Evolutionary conservation across 1,284 basidiomycete genomes (phyloP).

Genomic region (Ustilago trichophora): DNA sequence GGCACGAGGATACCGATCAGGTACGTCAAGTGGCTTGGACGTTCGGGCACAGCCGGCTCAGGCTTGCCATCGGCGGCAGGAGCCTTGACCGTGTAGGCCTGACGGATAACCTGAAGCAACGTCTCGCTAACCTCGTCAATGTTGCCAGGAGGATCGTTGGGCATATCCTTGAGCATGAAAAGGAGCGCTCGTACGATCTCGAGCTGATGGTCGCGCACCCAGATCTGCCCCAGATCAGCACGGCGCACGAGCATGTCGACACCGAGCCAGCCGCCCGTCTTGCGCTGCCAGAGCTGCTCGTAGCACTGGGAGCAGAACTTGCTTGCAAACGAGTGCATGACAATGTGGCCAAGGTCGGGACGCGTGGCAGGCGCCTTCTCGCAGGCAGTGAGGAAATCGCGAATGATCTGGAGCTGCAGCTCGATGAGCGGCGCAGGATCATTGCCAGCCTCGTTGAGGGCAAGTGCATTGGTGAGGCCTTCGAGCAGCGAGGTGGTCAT

Average conservation of each 20-base stretch:
- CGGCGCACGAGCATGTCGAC: slow-evolving; percentile 61
- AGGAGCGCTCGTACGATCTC: slow-evolving; percentile 91
- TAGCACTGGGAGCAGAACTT: slow-evolving; percentile 65
- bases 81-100: slow-evolving; percentile 50
- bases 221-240: slow-evolving; percentile 73
- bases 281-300: slow-evolving; percentile 65
- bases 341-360: slow-evolving; percentile 53
- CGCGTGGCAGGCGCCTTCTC: slow-evolving; percentile 54
- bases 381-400: slow-evolving; percentile 47
- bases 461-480: slow-evolving; percentile 56
- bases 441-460: slow-evolving; percentile 50
- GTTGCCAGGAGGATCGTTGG: slow-evolving; percentile 85
- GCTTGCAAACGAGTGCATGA: slow-evolving; percentile 62
- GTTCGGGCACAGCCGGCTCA: slow-evolving; percentile 41
- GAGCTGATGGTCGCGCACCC: slow-evolving; percentile 87
- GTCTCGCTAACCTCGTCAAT: slow-evolving; percentile 82
- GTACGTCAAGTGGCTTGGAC: slow-evolving; percentile 65
- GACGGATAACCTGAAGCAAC: slow-evolving; percentile 78
- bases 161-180: slow-evolving; percentile 94
- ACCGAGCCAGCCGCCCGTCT: slow-evolving; percentile 66
- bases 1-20: slow-evolving; percentile 86
- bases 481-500: slow-evolving; percentile 66
- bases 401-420: slow-evolving; percentile 56
- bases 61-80: slow-evolving; percentile 34
- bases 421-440: slow-evolving; percentile 63